Evolutionary conservation across 768 basidiomycete genomes (phyloP), one percentile per base, ranked within the genome.

Genomic region (Psilocybe sp.): DNA sequence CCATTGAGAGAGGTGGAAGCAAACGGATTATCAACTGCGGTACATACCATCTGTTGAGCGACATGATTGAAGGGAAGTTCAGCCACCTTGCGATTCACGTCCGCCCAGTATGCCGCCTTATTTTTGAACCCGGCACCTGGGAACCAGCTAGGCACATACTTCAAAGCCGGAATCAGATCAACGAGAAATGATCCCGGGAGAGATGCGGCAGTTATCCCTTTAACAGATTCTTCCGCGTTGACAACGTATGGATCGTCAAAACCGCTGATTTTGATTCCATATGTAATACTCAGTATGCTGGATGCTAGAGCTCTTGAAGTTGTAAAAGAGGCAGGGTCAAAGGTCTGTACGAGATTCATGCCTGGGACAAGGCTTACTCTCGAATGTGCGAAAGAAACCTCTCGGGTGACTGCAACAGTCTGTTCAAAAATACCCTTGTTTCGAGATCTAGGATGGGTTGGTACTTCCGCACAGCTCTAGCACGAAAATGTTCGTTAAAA

Each of bases 401-500:
- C 13, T 53, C 57, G 15, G 57, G 57, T 6, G 49, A 51, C 18
- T 33, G 36, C 14, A 54, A 49, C 12, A 60, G 37, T 36, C 28
- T 40, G 6, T 59, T 77, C 71, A 81, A 64, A 31, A 82, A 70
- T 3, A 64, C 59, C 33, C 74, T 68, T 8, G 71, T 69, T 48
- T 75, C 75, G 45, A 67, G 73, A 3, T 65, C 63, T 56, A 80
- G 79, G 15, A 69, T 60, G 4, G 74, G 73, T 63, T 75, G 73
- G 55, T 77, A 78, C 1, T 64, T 67, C 1, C 66, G 62, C 4
- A 71, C 66, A 5, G 62, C 63, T 1, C 69, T 68, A 1, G 73
- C 68, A 23, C 72, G 71, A 50, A 81, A 80, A 49, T 76, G 73
- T 15, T 74, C 68, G 47, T 80, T 73, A 52, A 82, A 78, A 64